Percentiles rank a stretch among this genome's conserved stretches.
These are phyloP conservation scores for Hyaloscypha bicolor DNA, from an alignment of 495 filamentous ascomycete species.

Conservation along the genomic window DNA sequence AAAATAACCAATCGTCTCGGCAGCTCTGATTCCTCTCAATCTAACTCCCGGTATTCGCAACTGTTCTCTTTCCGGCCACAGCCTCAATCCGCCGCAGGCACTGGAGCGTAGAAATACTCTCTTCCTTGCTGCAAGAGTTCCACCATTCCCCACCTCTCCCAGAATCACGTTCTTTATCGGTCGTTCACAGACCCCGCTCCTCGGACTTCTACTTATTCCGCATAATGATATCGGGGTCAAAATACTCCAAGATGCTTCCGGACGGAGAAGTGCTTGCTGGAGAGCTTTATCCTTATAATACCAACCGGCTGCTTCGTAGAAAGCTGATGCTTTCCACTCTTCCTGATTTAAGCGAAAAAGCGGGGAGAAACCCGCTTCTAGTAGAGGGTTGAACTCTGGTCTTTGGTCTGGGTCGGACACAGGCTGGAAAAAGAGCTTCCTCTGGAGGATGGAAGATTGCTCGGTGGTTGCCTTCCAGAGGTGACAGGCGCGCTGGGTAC, in stretches of 20 bases:
- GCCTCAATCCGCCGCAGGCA: too few species aligned
- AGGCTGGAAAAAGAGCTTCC: constrained; percentile 7
- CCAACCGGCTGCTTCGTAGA: too few species aligned
- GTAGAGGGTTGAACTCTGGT: not conserved
- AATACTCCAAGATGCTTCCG: not conserved
- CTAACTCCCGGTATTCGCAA: too few species aligned
- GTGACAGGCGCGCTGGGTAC: not conserved
- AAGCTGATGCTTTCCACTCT: too few species aligned
- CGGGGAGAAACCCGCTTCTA: not conserved
- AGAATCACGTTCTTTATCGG: too few species aligned
- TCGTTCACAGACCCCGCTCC: too few species aligned
- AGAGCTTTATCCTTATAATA: not conserved
- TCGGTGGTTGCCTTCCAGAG: constrained; percentile 2
- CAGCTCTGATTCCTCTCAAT: too few species aligned
- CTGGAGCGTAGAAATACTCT: too few species aligned
- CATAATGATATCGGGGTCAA: not conserved
- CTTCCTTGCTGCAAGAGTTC: too few species aligned
- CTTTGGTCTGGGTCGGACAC: not conserved
- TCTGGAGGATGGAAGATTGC: not conserved
- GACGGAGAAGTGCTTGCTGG: not conserved
- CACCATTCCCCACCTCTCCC: too few species aligned
- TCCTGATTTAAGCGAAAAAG: not conserved
- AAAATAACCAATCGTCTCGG: too few species aligned
- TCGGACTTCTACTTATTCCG: not conserved
- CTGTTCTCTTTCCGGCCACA: too few species aligned